phyloP scores from a whole-genome alignment of 139 green algal genomes.

The Nannochloris sp. region DNA sequence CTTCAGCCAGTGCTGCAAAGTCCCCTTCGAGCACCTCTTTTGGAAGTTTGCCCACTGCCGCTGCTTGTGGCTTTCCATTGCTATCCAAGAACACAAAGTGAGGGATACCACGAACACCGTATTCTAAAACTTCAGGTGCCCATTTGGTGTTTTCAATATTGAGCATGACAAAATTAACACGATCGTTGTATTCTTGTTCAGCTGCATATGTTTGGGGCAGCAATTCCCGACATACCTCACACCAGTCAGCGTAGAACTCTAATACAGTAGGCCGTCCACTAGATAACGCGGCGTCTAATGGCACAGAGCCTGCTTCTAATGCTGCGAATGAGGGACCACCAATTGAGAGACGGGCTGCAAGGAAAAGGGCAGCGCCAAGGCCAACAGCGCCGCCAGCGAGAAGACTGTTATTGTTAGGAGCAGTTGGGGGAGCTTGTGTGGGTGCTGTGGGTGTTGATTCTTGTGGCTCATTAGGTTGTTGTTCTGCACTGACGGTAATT shows the following conservation, averaged over 20 bases:
- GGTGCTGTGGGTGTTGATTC: too few species aligned
- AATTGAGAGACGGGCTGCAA: constrained; percentile 31
- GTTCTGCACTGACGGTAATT: too few species aligned
- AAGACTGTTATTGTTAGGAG: constrained; percentile 9
- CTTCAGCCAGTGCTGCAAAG: constrained; percentile 40
- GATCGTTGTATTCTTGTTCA: constrained; percentile 61
- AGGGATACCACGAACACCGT: constrained; percentile 84
- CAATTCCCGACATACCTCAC: constrained; percentile 68
- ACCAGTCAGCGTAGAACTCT: constrained; percentile 81
- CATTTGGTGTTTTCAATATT: constrained; percentile 98
- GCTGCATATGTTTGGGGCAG: constrained; percentile 57
- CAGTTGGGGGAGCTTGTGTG: too few species aligned
- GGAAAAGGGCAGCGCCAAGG: constrained; percentile 50
- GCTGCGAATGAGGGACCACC: constrained; percentile 46
- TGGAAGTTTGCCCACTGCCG: constrained; percentile 76
- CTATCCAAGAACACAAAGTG: constrained; percentile 86
- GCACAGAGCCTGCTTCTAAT: constrained; percentile 51
- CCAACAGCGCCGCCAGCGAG: constrained; percentile 51
- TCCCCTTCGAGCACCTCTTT: constrained; percentile 62
- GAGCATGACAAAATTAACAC: constrained; percentile 96
- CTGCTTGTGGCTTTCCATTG: constrained; percentile 53
- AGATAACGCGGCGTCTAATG: constrained; percentile 63
- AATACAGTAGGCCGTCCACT: constrained; percentile 82
- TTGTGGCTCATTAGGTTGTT: too few species aligned
- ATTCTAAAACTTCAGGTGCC: constrained; percentile 72